Percentiles rank a stretch among this genome's conserved stretches.
These are phyloP conservation scores for Pichia sp. DNA, from an alignment of 1,139 yeast species.

Conservation along the genomic window DNA sequence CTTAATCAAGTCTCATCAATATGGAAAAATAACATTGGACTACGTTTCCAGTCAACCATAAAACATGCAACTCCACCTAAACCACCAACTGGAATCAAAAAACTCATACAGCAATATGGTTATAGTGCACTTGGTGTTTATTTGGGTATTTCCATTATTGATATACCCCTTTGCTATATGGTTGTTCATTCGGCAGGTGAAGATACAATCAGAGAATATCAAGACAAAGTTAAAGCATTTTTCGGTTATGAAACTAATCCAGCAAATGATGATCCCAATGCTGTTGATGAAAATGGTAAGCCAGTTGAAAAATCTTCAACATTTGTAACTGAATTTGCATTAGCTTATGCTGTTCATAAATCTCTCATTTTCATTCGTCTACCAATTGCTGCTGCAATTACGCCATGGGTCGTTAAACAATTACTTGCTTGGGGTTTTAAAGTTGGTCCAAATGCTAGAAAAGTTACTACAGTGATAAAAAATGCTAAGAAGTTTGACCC, in stretches of 20 bases:
- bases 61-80: conserved; percentile 19
- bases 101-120: conserved; percentile 78
- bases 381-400: conserved; percentile 87
- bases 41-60: conserved; percentile 6
- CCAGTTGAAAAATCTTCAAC: conserved; percentile 27
- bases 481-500: conserved; percentile 20
- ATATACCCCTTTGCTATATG: conserved; percentile 74
- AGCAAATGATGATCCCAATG: conserved; percentile 27
- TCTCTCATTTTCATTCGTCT: conserved; percentile 71
- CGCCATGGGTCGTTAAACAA: conserved; percentile 66
- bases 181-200: conserved; percentile 83
- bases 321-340: conserved; percentile 65
- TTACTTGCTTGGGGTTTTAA: conserved; percentile 77
- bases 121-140: conserved; percentile 87
- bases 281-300: conserved; percentile 16
- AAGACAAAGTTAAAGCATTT: conserved; percentile 50
- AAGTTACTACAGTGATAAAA: conserved; percentile 32
- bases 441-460: conserved; percentile 47
- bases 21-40: background rate
- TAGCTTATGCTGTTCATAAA: conserved; percentile 93
- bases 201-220: conserved; percentile 63
- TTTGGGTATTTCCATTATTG: conserved; percentile 59
- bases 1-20: too few species aligned
- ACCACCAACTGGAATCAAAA: conserved; percentile 50
- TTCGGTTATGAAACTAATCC: conserved; percentile 37